phyloP scores from a whole-genome alignment of 495 filamentous ascomycete species.

The Aspergillus baeticus region DNA sequence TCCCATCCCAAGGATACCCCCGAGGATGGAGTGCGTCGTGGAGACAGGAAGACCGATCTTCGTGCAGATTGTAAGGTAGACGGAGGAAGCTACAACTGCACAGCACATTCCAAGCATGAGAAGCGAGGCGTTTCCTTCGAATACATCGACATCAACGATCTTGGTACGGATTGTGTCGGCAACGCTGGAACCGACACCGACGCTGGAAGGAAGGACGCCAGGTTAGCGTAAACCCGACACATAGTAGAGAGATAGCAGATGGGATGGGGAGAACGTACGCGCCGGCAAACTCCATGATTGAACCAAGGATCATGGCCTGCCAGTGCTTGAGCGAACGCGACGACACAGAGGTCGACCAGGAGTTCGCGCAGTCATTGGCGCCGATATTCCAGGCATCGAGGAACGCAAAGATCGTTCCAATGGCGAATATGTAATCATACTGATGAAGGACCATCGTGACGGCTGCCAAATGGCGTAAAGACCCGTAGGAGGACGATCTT shows the following conservation, averaged over 20 bases:
- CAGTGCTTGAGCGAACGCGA: conserved; percentile 19
- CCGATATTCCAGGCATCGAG: conserved; percentile 24
- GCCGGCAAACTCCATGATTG: conserved; percentile 20
- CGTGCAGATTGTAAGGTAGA: conserved; percentile 17
- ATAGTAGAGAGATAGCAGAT: too few species aligned
- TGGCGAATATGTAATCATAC: conserved; percentile 20
- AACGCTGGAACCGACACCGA: conserved; percentile 17
- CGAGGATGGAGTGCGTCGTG: conserved; percentile 21
- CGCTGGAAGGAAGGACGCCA: too few species aligned
- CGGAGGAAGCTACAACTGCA: conserved; percentile 12
- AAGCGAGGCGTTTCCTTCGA: conserved; percentile 9
- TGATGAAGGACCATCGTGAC: conserved; percentile 15
- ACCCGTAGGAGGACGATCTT: too few species aligned
- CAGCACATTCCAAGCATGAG: conserved; percentile 24
- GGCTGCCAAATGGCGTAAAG: not conserved
- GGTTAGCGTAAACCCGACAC: too few species aligned
- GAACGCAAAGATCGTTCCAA: conserved; percentile 23
- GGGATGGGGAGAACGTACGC: not conserved
- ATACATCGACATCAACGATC: conserved; percentile 14
- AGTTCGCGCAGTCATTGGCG: conserved; percentile 23
- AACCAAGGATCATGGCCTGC: conserved; percentile 21
- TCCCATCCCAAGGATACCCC: conserved; percentile 20
- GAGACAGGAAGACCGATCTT: conserved; percentile 20
- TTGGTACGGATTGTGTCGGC: conserved; percentile 21
- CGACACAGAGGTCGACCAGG: conserved; percentile 20